phyloP scores from a whole-genome alignment of 495 filamentous ascomycete genomes.

The Neurospora hispaniola region DNA sequence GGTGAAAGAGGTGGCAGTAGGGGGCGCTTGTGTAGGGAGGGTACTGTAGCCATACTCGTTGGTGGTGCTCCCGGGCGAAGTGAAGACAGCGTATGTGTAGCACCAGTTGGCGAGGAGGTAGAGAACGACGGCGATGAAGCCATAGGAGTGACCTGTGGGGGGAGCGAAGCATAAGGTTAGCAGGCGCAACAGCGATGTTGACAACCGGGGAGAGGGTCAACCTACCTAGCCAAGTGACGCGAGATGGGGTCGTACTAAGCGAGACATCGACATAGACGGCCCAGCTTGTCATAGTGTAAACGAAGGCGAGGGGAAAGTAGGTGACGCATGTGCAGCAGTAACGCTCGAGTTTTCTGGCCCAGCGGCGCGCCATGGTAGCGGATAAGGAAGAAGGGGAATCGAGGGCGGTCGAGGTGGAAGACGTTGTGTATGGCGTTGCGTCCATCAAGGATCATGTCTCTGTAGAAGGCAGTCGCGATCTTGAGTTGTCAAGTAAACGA shows the following conservation, averaged over 20 bases:
- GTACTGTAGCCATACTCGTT: slow-evolving; percentile 40
- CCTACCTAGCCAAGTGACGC: slow-evolving; percentile 58
- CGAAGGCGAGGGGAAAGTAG: slow-evolving; percentile 84
- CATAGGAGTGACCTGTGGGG: slow-evolving; percentile 28
- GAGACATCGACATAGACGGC: slow-evolving; percentile 76
- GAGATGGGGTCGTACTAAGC: slow-evolving; percentile 52
- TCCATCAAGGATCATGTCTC: slow-evolving; percentile 13
- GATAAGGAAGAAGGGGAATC: neutral
- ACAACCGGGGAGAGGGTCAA: neutral
- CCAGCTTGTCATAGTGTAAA: slow-evolving; percentile 85
- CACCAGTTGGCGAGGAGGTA: slow-evolving; percentile 75
- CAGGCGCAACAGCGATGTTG: neutral
- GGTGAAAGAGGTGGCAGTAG: slow-evolving; percentile 61
- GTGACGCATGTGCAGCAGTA: slow-evolving; percentile 66
- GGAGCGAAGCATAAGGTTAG: neutral
- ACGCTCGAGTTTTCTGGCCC: slow-evolving; percentile 70
- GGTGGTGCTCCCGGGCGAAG: slow-evolving; percentile 62
- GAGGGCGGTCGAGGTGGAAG: slow-evolving; percentile 7
- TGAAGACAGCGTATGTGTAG: slow-evolving; percentile 90
- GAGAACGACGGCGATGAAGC: slow-evolving; percentile 54
- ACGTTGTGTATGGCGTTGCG: slow-evolving; percentile 11
- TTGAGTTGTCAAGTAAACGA: neutral
- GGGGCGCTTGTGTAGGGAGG: slow-evolving; percentile 37
- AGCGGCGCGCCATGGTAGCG: slow-evolving; percentile 37
- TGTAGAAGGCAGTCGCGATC: neutral